Conservation (phyloP, 495 filamentous ascomycete genomes). For the Podospora conica region DNA sequence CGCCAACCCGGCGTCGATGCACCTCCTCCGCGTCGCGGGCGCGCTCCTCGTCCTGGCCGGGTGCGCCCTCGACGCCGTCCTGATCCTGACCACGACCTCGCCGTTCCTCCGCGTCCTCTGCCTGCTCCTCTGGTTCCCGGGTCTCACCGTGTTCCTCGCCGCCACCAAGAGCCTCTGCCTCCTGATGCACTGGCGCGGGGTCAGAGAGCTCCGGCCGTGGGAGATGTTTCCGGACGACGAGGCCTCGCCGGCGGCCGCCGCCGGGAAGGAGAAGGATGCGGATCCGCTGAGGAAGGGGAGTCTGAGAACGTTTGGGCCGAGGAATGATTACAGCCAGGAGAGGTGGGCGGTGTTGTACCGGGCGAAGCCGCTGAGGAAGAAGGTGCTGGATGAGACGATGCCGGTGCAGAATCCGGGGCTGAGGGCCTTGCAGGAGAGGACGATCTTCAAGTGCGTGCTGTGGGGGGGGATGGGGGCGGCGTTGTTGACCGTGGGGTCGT, state of each 20-base stretch:
- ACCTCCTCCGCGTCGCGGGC: slow-evolving; percentile 54
- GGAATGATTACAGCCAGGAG: slow-evolving; percentile 55
- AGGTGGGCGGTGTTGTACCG: slow-evolving; percentile 54
- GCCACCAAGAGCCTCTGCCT: slow-evolving; percentile 59
- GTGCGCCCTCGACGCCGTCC: slow-evolving; percentile 44
- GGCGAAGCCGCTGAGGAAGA: slow-evolving; percentile 50
- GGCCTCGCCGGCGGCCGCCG: slow-evolving; percentile 24
- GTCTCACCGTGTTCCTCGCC: slow-evolving; percentile 53
- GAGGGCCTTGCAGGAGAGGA: slow-evolving; percentile 59
- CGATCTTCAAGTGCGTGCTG: slow-evolving; percentile 47
- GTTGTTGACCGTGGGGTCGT: slow-evolving; percentile 27
- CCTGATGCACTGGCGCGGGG: slow-evolving; percentile 50
- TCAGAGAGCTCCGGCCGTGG: slow-evolving; percentile 63
- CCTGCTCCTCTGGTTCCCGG: slow-evolving; percentile 53
- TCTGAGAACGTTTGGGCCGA: slow-evolving; percentile 40
- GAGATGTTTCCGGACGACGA: slow-evolving; percentile 33
- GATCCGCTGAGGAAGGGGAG: slow-evolving; percentile 38
- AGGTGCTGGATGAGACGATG: slow-evolving; percentile 56
- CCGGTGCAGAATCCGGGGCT: slow-evolving; percentile 58
- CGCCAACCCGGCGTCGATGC: slow-evolving; percentile 51
- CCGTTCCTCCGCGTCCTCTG: slow-evolving; percentile 51
- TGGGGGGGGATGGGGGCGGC: slow-evolving; percentile 29
- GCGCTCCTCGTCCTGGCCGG: slow-evolving; percentile 43
- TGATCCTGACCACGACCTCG: slow-evolving; percentile 50
- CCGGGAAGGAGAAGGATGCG: background rate